Base-by-base conservation (phyloP, 2,329 filamentous ascomycete genomes). In the Aspergillus fumigatus region DNA sequence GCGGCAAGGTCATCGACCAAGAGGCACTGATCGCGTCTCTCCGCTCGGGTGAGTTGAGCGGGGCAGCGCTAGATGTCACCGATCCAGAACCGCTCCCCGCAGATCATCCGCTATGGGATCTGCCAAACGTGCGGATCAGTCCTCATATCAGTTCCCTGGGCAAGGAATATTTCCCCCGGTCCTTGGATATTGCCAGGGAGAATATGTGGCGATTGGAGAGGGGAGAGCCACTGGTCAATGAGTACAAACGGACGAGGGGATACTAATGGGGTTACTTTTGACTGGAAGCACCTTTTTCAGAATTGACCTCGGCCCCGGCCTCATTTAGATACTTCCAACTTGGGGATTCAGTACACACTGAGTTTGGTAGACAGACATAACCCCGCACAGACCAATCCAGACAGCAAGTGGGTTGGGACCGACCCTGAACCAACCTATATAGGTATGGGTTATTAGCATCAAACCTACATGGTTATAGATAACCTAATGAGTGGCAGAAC, bases 11-110 rank as follows among this genome's bases (percentile, higher is more conserved):
- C 45, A 71, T 89, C 14, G 79, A 87, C 52, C 83, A 86, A 60
- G 73, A 80, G 2, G 87, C 84, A 1, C 69, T 93, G 51, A 80
- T 90, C 19, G 76, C 77, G 1, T 86, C 88, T 0, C 73, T 92
- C 10, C 73, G 83, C 43, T 62, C 60, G 0, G 80, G 80, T 0
- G 77, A 79, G 1, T 67, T 89, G 29, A 72, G 78, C 3, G 89
- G 89, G 29, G 90, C 89, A 0, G 88, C 88, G 1, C 73, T 93
- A 43, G 89, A 92, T 68, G 89, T 93, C 1, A 88, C 89, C 1
- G 88, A 92, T 58, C 89, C 89, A 0, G 90, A 93, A 70, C 90
- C 90, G 0, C 70, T 93, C 60, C 88, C 88, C 0, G 73, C 79
- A 2, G 83, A 87, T 4, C 84, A 89, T 67, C 81, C 83, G 60